These are phyloP conservation scores for Candida parachauliodes DNA, from an alignment of 805 yeast genomes.

Conservation along the genomic window DNA sequence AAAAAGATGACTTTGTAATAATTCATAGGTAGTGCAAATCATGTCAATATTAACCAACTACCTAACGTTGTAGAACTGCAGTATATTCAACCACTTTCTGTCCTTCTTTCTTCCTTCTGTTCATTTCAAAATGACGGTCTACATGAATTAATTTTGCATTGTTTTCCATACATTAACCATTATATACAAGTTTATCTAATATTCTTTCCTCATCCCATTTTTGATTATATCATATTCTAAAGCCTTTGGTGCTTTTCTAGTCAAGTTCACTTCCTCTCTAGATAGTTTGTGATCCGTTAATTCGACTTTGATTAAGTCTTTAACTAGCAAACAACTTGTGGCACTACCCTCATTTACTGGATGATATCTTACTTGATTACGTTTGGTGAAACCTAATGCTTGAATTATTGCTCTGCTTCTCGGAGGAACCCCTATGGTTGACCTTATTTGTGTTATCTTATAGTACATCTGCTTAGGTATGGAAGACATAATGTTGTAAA, in stretches of 20 bases:
- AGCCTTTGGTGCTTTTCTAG: slow-evolving; percentile 56
- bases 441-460: slow-evolving; percentile 72
- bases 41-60: too few species aligned
- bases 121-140: too few species aligned
- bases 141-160: too few species aligned
- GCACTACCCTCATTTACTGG: slow-evolving; percentile 75
- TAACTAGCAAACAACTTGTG: slow-evolving; percentile 76
- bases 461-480: slow-evolving; percentile 23
- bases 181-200: neutral
- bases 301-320: slow-evolving; percentile 83
- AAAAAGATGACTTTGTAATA: too few species aligned
- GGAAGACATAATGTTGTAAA: slow-evolving; percentile 1
- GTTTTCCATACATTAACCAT: slow-evolving; percentile 1
- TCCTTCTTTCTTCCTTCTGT: too few species aligned
- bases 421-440: slow-evolving; percentile 82
- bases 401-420: slow-evolving; percentile 59
- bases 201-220: slow-evolving; percentile 5
- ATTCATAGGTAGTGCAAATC: too few species aligned
- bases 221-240: slow-evolving; percentile 42
- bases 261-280: slow-evolving; percentile 47
- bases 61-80: too few species aligned
- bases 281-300: slow-evolving; percentile 54
- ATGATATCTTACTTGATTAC: slow-evolving; percentile 74
- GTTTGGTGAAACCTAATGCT: slow-evolving; percentile 69
- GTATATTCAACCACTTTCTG: too few species aligned